Evolutionary conservation across 2,329 filamentous ascomycete species (phyloP).

Genomic region (Penicillium sp.): DNA sequence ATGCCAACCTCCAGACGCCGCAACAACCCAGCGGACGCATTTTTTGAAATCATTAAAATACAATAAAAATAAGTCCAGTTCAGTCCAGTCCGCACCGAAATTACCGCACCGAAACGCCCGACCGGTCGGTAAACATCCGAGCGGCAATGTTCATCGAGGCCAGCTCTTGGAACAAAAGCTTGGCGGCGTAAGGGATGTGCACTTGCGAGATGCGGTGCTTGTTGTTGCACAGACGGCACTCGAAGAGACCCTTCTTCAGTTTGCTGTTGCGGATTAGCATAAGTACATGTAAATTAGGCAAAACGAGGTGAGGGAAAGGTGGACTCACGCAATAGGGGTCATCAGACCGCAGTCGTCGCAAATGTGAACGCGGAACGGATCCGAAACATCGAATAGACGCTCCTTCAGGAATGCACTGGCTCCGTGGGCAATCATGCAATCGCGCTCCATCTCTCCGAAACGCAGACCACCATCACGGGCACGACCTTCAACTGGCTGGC

Average conservation of each 20-base stretch:
- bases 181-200: conserved; percentile 96
- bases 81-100: conserved; percentile 1
- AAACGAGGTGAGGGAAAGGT: not conserved
- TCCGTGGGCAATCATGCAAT: conserved; percentile 99
- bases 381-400: conserved; percentile 93
- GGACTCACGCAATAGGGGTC: conserved; percentile 95
- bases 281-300: not conserved
- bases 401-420: conserved; percentile 97
- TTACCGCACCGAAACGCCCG: conserved; percentile 48
- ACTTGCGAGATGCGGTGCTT: conserved; percentile 98
- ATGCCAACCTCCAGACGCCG: conserved; percentile 28
- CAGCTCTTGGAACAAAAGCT: conserved; percentile 97
- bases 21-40: conserved; percentile 25
- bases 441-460: conserved; percentile 99
- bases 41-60: conserved; percentile 35
- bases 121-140: conserved; percentile 86
- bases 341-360: conserved; percentile 99
- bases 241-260: conserved; percentile 92
- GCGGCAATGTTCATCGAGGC: conserved; percentile 98
- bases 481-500: conserved; percentile 97
- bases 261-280: conserved; percentile 60
- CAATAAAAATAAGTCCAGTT: conserved; percentile 24
- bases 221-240: conserved; percentile 97
- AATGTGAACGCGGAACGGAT: conserved; percentile 96
- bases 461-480: conserved; percentile 95